These are phyloP conservation scores for Rickenella mellea DNA, from an alignment of 768 basidiomycete genomes.

Conservation along the genomic window DNA sequence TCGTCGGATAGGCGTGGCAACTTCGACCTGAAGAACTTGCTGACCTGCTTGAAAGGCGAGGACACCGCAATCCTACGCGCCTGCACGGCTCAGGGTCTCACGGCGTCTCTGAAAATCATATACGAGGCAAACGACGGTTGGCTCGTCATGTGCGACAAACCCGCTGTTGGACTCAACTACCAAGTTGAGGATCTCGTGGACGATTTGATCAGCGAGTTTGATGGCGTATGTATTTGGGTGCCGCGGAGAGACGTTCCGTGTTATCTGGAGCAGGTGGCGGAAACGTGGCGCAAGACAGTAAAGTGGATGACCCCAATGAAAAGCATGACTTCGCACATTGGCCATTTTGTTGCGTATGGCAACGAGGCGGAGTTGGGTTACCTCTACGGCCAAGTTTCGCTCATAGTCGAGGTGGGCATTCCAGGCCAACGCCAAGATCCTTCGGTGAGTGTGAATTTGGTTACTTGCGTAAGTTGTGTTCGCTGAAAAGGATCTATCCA, in stretches of 20 bases:
- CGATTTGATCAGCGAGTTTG: not conserved
- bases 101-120: slow-evolving; percentile 12
- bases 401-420: slow-evolving; percentile 8
- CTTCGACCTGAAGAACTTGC: slow-evolving; percentile 9
- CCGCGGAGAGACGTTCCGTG: too few species aligned
- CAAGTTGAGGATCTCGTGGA: too few species aligned
- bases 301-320: slow-evolving; percentile 1
- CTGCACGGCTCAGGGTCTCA: slow-evolving; percentile 11
- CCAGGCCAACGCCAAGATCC: too few species aligned
- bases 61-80: slow-evolving; percentile 17
- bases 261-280: slow-evolving; percentile 1
- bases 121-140: slow-evolving; percentile 6
- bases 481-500: too few species aligned
- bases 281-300: too few species aligned
- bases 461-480: too few species aligned
- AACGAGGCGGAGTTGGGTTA: slow-evolving; percentile 11
- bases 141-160: not conserved
- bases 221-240: slow-evolving; percentile 4
- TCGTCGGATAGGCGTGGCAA: slow-evolving; percentile 1
- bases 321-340: slow-evolving; percentile 4
- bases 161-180: too few species aligned
- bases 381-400: slow-evolving; percentile 11
- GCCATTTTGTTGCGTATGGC: slow-evolving; percentile 12
- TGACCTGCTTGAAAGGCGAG: slow-evolving; percentile 18
- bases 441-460: too few species aligned